Conservation (phyloP, 768 basidiomycete species). For the Lactifluus echinatus region DNA sequence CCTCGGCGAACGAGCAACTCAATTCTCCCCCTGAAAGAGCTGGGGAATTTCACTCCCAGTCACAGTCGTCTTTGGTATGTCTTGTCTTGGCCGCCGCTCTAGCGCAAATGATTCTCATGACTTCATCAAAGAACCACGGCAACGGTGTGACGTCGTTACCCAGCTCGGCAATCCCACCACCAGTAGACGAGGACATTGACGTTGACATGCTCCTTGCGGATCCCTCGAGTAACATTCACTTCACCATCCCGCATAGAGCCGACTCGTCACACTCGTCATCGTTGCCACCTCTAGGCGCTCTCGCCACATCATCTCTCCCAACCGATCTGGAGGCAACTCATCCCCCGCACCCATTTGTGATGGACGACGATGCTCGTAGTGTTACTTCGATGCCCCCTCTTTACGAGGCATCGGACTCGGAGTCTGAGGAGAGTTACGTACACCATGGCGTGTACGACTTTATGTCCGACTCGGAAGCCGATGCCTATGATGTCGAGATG, state of each 20-base stretch:
- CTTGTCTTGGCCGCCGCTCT: neutral
- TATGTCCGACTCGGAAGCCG: constrained; percentile 16
- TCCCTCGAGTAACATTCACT: neutral
- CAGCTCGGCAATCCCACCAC: neutral
- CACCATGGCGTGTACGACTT: neutral
- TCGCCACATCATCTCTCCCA: neutral
- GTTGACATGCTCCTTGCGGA: constrained; percentile 4
- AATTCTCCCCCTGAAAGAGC: neutral
- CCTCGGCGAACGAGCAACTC: neutral
- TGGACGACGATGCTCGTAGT: constrained; percentile 12
- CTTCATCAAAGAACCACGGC: neutral
- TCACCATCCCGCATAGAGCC: neutral
- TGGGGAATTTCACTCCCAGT: neutral
- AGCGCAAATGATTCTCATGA: constrained; percentile 8
- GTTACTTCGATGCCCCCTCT: constrained; percentile 17
- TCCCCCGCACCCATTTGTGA: neutral
- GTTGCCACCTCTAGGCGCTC: neutral
- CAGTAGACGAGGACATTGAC: constrained; percentile 1
- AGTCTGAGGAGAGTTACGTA: constrained; percentile 8
- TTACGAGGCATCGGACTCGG: constrained; percentile 12
- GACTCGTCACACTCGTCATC: neutral
- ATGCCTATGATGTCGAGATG: constrained; percentile 21
- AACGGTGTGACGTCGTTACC: neutral
- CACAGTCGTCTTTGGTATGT: neutral
- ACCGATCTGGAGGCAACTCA: neutral